Base-by-base conservation (phyloP, 2,329 filamentous ascomycete species). In the Teratosphaeria zuluensis region DNA sequence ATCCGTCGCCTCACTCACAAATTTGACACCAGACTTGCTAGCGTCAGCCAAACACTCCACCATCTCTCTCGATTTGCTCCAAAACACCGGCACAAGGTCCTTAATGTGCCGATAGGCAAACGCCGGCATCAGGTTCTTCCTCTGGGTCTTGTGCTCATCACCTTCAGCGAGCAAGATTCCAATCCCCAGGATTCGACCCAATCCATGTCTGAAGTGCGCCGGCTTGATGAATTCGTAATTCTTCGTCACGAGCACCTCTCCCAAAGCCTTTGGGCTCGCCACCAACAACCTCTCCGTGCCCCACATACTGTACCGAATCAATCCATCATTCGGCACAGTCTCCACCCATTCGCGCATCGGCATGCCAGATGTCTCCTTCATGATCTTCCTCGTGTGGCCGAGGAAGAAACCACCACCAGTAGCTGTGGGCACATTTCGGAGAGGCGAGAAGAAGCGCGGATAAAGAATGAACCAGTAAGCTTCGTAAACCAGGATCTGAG, bases 121-220 rank as follows among this genome's bases (percentile, higher is more conserved):
- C 1, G 78, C 78, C 0, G 78, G 78, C 73, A 77, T 76, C 8
- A 80, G 67, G 14, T 74, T 69, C 63, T 76, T 78, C 42, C 78
- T 67, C 64, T 80, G 78, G 2, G 83, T 77, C 75, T 88, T 94
- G 73, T 96, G 92, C 67, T 92, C 89, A 12, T 95, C 89, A n/a
- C 92, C 92, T 73, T 96, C 92, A 1, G 90, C 88, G 11, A 96
- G 77, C 42, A 96, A 74, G 14, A 92, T 76, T 9, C 89, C 88
- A 12, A 86, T 75, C 9, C 90, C 87, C 12, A 92, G 77, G 30
- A 91, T 77, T 24, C 83, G 79, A 1, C 80, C 82, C 3, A 92
- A 75, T 1, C 80, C 78, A 51, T 74, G 73, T 35, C 82, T 69
- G n/a, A 80, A 61, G 3, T 74, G 70, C 9, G 57, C 57, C 0